These are phyloP conservation scores for Picochlorum sp. DNA, from an alignment of 139 green algal genomes.

Conservation along the genomic window DNA sequence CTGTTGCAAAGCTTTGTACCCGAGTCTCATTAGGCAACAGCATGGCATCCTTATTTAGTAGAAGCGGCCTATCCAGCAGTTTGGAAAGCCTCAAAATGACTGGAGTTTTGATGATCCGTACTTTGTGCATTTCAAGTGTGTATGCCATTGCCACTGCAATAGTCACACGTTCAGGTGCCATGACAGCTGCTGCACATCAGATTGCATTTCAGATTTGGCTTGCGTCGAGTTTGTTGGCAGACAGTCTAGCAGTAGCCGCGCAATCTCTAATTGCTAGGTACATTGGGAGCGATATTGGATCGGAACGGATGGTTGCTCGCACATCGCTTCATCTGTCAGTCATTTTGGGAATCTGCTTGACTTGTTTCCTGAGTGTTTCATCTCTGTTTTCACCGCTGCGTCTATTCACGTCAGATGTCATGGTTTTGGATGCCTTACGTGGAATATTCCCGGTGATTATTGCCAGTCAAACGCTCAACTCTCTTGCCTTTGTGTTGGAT, in stretches of 20 bases:
- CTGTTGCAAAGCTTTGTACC: neutral
- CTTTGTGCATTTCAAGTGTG: constrained; percentile 38
- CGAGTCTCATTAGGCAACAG: neutral
- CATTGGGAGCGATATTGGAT: constrained; percentile 23
- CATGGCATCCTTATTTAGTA: neutral
- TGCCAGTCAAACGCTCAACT: constrained; percentile 43
- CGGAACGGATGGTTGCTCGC: constrained; percentile 16
- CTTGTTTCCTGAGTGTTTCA: constrained; percentile 12
- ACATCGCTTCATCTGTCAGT: constrained; percentile 21
- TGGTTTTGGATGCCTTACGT: constrained; percentile 32
- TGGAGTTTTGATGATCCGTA: constrained; percentile 54
- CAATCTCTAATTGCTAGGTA: constrained; percentile 60
- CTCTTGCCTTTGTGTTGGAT: constrained; percentile 52
- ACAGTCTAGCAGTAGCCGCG: constrained; percentile 68
- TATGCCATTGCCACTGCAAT: constrained; percentile 54
- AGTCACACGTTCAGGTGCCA: constrained; percentile 31
- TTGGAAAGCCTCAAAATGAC: constrained; percentile 9
- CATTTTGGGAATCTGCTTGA: constrained; percentile 38
- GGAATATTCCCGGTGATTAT: constrained; percentile 33
- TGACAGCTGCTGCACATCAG: constrained; percentile 52
- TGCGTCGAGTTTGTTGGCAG: constrained; percentile 54
- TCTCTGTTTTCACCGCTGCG: neutral
- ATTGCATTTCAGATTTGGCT: constrained; percentile 72
- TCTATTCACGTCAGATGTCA: constrained; percentile 47
- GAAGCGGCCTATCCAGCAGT: neutral